Percentiles rank a stretch among this genome's conserved stretches.
Evolutionary conservation across 2,329 filamentous ascomycete genomes (phyloP).

Genomic region (Claviceps digitariae): DNA sequence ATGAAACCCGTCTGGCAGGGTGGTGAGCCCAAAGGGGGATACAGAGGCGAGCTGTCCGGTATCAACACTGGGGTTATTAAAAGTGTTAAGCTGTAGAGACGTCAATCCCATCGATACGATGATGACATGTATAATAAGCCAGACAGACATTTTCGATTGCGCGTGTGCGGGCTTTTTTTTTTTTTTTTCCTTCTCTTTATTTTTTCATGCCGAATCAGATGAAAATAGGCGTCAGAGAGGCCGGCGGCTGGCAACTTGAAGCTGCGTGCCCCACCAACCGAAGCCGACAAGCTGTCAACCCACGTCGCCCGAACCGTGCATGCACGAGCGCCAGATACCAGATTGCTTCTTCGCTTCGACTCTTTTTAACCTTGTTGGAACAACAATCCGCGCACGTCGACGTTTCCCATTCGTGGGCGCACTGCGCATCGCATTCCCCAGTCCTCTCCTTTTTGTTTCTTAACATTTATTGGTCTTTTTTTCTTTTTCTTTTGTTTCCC

Average conservation of each 20-base stretch:
- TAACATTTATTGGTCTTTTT: neutral
- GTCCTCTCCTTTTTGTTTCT: neutral
- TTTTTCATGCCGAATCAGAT: no score
- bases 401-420: neutral
- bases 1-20: conserved; percentile 79
- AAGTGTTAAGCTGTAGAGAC: conserved; percentile 74
- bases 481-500: neutral
- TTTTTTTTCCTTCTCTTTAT: neutral
- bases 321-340: no score
- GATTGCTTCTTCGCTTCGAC: no score
- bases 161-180: neutral
- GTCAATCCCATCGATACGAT: neutral
- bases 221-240: no score
- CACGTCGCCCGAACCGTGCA: no score
- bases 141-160: neutral
- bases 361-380: no score
- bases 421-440: neutral
- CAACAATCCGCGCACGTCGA: neutral
- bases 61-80: conserved; percentile 90
- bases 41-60: conserved; percentile 84
- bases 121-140: neutral
- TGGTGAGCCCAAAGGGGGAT: conserved; percentile 70
- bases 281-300: neutral
- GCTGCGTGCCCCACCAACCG: no score
- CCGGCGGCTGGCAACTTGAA: no score